Evolutionary conservation across 2,329 filamentous ascomycete species (phyloP).

Genomic region (Clonostachys byssicola): DNA sequence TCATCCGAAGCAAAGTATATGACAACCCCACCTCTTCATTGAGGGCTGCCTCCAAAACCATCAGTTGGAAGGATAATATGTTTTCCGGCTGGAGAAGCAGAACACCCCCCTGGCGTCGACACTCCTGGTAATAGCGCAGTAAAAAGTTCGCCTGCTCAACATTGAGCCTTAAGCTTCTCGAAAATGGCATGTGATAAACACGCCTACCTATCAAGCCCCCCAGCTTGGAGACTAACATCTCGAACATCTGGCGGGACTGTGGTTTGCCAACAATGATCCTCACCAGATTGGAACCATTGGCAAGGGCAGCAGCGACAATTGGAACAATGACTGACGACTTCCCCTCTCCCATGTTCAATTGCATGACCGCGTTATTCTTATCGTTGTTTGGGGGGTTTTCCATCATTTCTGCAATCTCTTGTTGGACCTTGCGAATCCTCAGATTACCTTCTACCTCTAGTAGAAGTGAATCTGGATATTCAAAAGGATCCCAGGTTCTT

Average conservation of each 20-base stretch:
- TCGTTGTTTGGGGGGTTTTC: conserved; percentile 19
- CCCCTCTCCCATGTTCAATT: conserved; percentile 65
- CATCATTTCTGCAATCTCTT: conserved; percentile 61
- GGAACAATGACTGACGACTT: conserved; percentile 47
- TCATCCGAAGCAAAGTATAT: conserved; percentile 43
- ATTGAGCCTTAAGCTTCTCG: not conserved
- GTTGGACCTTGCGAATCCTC: conserved; percentile 56
- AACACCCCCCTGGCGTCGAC: conserved; percentile 39
- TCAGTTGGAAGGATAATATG: conserved; percentile 60
- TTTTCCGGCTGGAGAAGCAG: conserved; percentile 61
- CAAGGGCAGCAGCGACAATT: conserved; percentile 40
- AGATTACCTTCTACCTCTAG: conserved; percentile 64
- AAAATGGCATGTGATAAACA: conserved; percentile 2
- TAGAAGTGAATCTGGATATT: conserved; percentile 59
- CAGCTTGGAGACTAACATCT: conserved; percentile 44
- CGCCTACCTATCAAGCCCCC: conserved; percentile 2
- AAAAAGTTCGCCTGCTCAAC: not conserved
- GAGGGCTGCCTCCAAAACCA: conserved; percentile 48
- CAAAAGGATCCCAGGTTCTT: conserved; percentile 48
- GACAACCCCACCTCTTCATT: conserved; percentile 42
- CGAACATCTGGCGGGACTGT: conserved; percentile 51
- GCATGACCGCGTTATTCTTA: conserved; percentile 52
- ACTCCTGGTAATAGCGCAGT: conserved; percentile 10
- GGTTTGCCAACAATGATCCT: conserved; percentile 53
- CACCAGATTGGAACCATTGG: conserved; percentile 37